Evolutionary conservation across 768 basidiomycete species (phyloP), one percentile per base, ranked within the genome.

Genomic region (Suillus hirtellus): DNA sequence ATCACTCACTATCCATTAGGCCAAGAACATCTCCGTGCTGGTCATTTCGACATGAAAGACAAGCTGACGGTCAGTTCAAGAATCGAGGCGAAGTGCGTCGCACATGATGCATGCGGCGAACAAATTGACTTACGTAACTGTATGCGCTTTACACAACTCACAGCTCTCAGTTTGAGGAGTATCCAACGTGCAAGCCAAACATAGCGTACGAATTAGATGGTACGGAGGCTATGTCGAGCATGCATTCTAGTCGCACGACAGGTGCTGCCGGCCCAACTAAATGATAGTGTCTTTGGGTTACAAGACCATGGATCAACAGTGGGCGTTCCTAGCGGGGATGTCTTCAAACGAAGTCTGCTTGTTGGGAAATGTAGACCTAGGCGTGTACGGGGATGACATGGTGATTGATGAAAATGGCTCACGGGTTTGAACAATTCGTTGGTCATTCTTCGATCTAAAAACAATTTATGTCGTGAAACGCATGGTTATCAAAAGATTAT

Each of bases 41-140:
- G 42, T 24, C 59, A 65, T 63, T 11, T 68, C 21, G 49, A 68
- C 54, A 6, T 24, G 5, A 43, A 67, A 65, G 19, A 54, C 24
- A 6, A 4, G 8, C 1, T 35, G n/a, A 11, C 21, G 15, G 1
- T 46, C 19, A 1, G 50, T 7, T 61, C 58, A 65, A 37, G 52
- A 64, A 42, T 50, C 53, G 24, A 66, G 37, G 43, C 24, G 49
- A 14, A 17, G 27, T 8, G 14, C 15, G 49, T 17, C 9, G 6
- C 8, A 50, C 17, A 50, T 4, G 27, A 17, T 9, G 5, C 24
- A 47, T 12, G 47, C n/a, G 44, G n/a, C 44, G 43, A 46, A n/a
- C 5, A 47, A 47, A 47, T 24, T 12, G 46, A 21, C 46, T 21
- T 7, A 27, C 24, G 27, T 31, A 27, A 17, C 17, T 6, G 14